Conservation (phyloP, 495 filamentous ascomycete genomes). For the Astrocystis sublimbata region DNA sequence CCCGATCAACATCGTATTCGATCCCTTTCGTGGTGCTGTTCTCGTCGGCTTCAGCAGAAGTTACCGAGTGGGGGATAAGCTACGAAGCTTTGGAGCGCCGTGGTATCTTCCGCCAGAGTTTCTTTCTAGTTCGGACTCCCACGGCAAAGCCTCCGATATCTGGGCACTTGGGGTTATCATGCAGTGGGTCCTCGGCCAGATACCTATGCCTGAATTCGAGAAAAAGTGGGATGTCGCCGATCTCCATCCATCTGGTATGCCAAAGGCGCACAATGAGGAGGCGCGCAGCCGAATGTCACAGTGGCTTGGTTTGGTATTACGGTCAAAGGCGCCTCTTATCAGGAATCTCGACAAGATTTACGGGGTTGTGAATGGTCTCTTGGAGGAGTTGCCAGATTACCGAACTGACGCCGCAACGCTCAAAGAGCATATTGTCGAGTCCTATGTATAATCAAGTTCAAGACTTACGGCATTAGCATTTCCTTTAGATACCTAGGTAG, state of each 20-base stretch:
- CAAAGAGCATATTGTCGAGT: background rate
- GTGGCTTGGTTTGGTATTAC: background rate
- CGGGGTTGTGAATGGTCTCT: background rate
- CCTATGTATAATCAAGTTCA: too few relatives aligned
- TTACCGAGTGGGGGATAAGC: background rate
- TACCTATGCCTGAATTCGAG: background rate
- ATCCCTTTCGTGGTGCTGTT: constrained; percentile 1
- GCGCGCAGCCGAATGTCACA: background rate
- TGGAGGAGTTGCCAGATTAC: background rate
- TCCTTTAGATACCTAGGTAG: too few relatives aligned
- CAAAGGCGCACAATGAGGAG: background rate
- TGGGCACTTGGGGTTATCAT: constrained; percentile 16
- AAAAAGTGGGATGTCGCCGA: background rate
- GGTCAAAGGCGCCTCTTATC: background rate
- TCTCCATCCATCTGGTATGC: background rate
- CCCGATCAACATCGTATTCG: constrained; percentile 1
- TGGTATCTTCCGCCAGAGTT: constrained; percentile 13
- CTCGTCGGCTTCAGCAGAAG: background rate
- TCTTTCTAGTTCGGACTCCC: background rate
- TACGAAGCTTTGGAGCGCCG: background rate
- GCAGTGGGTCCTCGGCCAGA: constrained; percentile 1
- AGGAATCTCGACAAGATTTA: background rate
- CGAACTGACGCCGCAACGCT: background rate
- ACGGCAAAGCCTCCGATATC: background rate
- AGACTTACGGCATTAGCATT: too few relatives aligned